Percentiles rank a stretch among this genome's conserved stretches.
These are phyloP conservation scores for Blastomyces silverae DNA, from an alignment of 2,329 filamentous ascomycete species.

Conservation along the genomic window DNA sequence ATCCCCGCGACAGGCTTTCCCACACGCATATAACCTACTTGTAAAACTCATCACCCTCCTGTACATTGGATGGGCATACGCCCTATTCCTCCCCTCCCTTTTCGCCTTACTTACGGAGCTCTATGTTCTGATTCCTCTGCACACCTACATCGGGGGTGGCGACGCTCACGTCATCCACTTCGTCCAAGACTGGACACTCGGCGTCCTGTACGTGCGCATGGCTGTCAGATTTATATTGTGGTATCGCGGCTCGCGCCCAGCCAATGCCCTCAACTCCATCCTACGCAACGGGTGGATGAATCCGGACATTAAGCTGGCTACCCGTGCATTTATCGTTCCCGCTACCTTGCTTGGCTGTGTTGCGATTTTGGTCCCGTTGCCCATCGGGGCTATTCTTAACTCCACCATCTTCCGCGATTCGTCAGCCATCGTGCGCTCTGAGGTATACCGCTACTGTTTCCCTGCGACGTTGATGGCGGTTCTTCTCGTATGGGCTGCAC, in stretches of 20 bases:
- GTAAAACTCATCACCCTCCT: conserved; percentile 47
- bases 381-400: conserved; percentile 50
- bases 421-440: conserved; percentile 31
- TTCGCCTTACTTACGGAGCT: conserved; percentile 76
- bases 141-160: conserved; percentile 58
- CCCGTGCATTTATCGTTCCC: conserved; percentile 79
- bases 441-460: conserved; percentile 64
- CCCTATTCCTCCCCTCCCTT: conserved; percentile 72
- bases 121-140: conserved; percentile 78
- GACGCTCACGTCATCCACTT: conserved; percentile 57
- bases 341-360: conserved; percentile 54
- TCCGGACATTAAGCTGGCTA: conserved; percentile 72
- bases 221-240: conserved; percentile 61
- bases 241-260: conserved; percentile 62
- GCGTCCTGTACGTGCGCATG: conserved; percentile 82
- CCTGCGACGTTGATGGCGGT: conserved; percentile 55
- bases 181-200: conserved; percentile 89
- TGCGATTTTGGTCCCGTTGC: conserved; percentile 60
- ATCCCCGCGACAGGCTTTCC: conserved; percentile 29
- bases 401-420: conserved; percentile 34
- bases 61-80: conserved; percentile 70
- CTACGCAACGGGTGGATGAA: conserved; percentile 68
- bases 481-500: conserved; percentile 43
- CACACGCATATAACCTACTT: conserved; percentile 20
- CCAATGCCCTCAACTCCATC: conserved; percentile 66